A percentile compares a stretch with the other conserved stretches of the same genome.
phyloP scores from a whole-genome alignment of 768 basidiomycete species.

The Lactarius indigo region DNA sequence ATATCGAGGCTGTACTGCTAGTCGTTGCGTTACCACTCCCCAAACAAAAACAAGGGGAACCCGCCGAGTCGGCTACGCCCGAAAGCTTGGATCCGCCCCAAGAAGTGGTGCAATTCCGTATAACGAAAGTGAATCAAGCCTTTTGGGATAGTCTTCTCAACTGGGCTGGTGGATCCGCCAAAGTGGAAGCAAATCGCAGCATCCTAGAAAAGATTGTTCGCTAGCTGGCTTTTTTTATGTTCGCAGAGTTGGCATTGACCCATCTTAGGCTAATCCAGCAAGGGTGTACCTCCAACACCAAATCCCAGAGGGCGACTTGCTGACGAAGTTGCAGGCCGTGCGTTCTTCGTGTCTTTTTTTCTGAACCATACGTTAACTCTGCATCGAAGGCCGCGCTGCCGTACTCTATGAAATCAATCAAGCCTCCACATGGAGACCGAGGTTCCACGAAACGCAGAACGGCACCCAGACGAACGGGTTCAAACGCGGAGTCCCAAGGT shows the following conservation, averaged over 20 bases:
- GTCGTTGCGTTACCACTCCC: conserved; percentile 47
- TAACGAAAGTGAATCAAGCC: conserved; percentile 45
- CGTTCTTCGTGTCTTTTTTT: conserved; percentile 23
- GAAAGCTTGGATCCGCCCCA: conserved; percentile 25
- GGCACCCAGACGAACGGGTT: conserved; percentile 32
- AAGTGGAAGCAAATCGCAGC: conserved; percentile 46
- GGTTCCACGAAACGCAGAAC: conserved; percentile 37
- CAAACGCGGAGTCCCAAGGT: conserved; percentile 4
- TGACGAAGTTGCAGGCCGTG: conserved; percentile 60
- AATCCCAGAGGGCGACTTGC: conserved; percentile 51
- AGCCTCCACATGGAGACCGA: conserved; percentile 43
- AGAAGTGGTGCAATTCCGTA: conserved; percentile 44
- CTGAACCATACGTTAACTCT: background rate
- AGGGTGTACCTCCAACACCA: conserved; percentile 55
- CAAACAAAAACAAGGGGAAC: conserved; percentile 21
- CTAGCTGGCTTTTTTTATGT: background rate
- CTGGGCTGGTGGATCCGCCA: conserved; percentile 60
- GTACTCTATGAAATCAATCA: conserved; percentile 56
- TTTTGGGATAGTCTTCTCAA: conserved; percentile 57
- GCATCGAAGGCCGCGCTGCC: conserved; percentile 40
- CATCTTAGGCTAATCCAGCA: conserved; percentile 39
- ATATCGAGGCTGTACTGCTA: conserved; percentile 36
- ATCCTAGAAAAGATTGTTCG: conserved; percentile 48
- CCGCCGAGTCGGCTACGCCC: conserved; percentile 13
- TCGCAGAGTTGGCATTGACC: background rate